Conservation (phyloP, 2,329 filamentous ascomycete genomes). For the Cadophora sp. region DNA sequence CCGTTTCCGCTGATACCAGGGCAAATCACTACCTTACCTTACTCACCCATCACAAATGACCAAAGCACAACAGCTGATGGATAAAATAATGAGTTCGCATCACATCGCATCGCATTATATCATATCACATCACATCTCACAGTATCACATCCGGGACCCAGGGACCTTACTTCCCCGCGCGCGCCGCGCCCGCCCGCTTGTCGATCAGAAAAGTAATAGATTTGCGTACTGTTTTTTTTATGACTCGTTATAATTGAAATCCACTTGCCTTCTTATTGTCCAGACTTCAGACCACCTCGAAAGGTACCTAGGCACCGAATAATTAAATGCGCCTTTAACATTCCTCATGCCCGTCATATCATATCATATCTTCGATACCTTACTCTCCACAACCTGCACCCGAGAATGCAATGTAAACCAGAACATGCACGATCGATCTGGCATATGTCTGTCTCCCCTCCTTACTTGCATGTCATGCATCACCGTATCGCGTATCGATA, state of each 20-base stretch:
- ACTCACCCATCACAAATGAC: slow-evolving; percentile 11
- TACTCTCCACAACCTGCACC: background rate
- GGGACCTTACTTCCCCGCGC: slow-evolving; percentile 12
- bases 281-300: no score
- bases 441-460: background rate
- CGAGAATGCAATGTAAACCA: background rate
- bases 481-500: no score
- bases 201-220: no score
- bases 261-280: no score
- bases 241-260: slow-evolving; percentile 4
- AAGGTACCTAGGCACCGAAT: no score
- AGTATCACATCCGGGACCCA: background rate
- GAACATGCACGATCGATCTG: background rate
- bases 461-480: background rate
- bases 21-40: no score
- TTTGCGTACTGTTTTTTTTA: background rate
- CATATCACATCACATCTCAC: background rate
- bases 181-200: background rate
- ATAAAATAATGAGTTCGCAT: no score
- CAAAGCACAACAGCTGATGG: slow-evolving; percentile 1
- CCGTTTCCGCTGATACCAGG: background rate
- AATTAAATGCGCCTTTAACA: background rate
- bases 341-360: background rate
- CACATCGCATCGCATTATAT: background rate
- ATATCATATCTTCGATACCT: no score